These are phyloP conservation scores for Saccharomyces pastorianus DNA, from an alignment of 1,139 yeast genomes.

Conservation along the genomic window DNA sequence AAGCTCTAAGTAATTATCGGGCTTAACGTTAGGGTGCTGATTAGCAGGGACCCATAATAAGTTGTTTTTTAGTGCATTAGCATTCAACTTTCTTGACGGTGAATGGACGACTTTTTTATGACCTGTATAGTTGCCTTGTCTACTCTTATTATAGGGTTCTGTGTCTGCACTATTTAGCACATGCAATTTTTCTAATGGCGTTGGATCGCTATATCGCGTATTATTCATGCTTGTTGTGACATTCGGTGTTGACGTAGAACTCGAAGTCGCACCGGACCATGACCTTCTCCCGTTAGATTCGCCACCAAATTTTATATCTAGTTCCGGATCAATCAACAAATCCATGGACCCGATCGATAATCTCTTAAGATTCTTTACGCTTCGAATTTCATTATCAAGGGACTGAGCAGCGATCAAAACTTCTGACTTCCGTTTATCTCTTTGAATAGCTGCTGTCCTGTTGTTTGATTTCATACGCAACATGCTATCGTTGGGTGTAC, in stretches of 20 bases:
- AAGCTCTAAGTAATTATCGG: conserved; percentile 76
- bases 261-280: conserved; percentile 11
- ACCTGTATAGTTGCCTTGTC: background rate
- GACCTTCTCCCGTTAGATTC: conserved; percentile 8
- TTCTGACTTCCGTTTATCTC: conserved; percentile 26
- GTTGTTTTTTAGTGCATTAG: conserved; percentile 22
- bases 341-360: conserved; percentile 30
- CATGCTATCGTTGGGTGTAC: background rate
- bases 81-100: background rate
- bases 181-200: conserved; percentile 4
- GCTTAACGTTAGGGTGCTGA: conserved; percentile 84
- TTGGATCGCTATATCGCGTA: conserved; percentile 5
- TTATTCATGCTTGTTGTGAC: conserved; percentile 3
- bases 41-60: conserved; percentile 91
- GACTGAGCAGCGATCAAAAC: conserved; percentile 30
- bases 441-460: background rate
- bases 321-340: conserved; percentile 25
- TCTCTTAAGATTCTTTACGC: conserved; percentile 28
- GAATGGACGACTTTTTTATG: background rate
- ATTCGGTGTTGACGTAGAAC: conserved; percentile 8
- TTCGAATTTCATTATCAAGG: conserved; percentile 25
- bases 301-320: conserved; percentile 10
- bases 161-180: background rate
- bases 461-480: background rate
- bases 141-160: background rate